A percentile compares a stretch with the other conserved stretches of the same genome.
Conservation (phyloP, 202 grass and related monocot species). For the Panicum hallii region DNA sequence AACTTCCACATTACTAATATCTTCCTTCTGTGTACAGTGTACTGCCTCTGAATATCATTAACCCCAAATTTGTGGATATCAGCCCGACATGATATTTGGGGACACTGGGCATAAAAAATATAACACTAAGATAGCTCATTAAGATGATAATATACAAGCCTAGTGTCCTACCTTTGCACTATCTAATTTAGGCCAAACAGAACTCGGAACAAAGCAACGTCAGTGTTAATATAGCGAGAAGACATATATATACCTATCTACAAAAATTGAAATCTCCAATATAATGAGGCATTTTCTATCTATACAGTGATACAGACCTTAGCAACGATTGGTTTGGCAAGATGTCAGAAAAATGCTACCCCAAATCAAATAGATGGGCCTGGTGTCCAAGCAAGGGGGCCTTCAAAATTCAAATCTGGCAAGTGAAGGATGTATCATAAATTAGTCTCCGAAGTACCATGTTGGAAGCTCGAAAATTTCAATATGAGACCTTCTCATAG, state of each 20-base stretch:
- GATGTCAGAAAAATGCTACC: constrained; percentile 20
- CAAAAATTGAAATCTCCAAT: background rate
- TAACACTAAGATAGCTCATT: background rate
- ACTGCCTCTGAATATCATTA: constrained; percentile 13
- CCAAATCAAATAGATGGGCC: background rate
- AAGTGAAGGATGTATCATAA: constrained; percentile 1
- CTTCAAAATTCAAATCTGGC: constrained; percentile 26
- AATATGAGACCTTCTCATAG: background rate
- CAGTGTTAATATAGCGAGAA: background rate
- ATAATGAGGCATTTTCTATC: background rate
- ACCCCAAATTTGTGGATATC: background rate
- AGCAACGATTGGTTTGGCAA: background rate
- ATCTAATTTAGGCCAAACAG: background rate
- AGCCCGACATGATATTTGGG: background rate
- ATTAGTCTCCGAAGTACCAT: constrained; percentile 3
- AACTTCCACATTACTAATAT: background rate
- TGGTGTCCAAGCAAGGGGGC: background rate
- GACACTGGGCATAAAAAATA: background rate
- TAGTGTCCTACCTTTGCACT: constrained; percentile 2
- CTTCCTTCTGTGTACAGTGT: background rate
- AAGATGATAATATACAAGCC: background rate
- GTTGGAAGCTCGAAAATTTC: background rate
- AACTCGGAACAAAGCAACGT: background rate
- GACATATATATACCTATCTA: background rate
- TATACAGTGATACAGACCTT: background rate